Evolutionary conservation across 2,329 filamentous ascomycete species (phyloP).

Genomic region (Nannizziopsis arthrosporioides): DNA sequence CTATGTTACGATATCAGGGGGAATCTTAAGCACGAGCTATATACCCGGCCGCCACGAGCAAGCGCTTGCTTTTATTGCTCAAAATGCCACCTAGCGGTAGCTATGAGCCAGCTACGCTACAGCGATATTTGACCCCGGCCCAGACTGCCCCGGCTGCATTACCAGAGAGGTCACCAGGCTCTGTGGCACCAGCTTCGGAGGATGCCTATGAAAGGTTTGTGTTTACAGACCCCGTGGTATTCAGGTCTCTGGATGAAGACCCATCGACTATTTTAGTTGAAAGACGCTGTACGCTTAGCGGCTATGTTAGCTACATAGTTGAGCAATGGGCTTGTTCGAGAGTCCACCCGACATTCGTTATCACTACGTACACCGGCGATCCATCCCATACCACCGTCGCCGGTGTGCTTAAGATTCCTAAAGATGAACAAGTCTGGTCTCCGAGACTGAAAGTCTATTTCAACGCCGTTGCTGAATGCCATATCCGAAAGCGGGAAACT

Average conservation of each 20-base stretch:
- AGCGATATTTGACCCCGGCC: slow-evolving; percentile 1
- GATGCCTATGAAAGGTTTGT: slow-evolving; percentile 43
- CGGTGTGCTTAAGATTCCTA: slow-evolving; percentile 68
- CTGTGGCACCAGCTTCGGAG: neutral
- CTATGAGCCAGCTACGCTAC: neutral
- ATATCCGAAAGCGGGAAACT: slow-evolving; percentile 74
- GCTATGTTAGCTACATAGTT: slow-evolving; percentile 87
- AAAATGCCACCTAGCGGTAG: slow-evolving; percentile 1
- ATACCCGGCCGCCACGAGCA: neutral
- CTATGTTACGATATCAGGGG: neutral
- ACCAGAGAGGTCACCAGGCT: neutral
- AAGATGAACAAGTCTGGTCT: slow-evolving; percentile 70
- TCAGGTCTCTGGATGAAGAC: slow-evolving; percentile 76
- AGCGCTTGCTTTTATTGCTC: neutral
- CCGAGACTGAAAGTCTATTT: slow-evolving; percentile 70
- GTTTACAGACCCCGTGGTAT: slow-evolving; percentile 54
- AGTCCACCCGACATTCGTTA: slow-evolving; percentile 77
- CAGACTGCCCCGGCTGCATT: neutral
- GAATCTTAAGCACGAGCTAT: neutral
- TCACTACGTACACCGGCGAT: slow-evolving; percentile 87
- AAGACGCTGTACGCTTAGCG: slow-evolving; percentile 55
- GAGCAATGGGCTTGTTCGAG: slow-evolving; percentile 97
- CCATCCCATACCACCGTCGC: slow-evolving; percentile 64
- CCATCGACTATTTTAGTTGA: slow-evolving; percentile 62
- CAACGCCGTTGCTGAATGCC: slow-evolving; percentile 69